These are phyloP conservation scores for Stemphylium beticola DNA, from an alignment of 2,329 filamentous ascomycete genomes.

Conservation along the genomic window DNA sequence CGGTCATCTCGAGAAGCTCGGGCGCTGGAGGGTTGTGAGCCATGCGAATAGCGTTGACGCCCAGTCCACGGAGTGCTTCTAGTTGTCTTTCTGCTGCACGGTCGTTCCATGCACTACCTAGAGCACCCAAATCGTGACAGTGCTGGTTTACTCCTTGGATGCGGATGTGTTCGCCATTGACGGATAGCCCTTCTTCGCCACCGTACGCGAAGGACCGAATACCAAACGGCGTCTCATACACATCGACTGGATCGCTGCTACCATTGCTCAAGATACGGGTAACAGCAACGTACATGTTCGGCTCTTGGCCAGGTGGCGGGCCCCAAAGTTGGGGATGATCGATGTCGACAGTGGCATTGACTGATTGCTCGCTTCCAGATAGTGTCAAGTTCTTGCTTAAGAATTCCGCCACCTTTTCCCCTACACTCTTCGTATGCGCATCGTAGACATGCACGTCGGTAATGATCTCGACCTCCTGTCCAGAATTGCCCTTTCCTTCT, in stretches of 20 bases:
- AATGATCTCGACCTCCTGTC: too few relatives aligned
- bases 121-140: conserved; percentile 56
- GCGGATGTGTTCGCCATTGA: conserved; percentile 56
- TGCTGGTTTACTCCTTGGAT: conserved; percentile 60
- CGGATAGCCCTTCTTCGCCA: conserved; percentile 50
- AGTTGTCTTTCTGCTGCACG: conserved; percentile 59
- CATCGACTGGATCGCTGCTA: conserved; percentile 44
- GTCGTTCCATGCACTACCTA: conserved; percentile 60
- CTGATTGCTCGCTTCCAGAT: conserved; percentile 27
- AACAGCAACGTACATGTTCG: conserved; percentile 57
- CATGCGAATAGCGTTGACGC: conserved; percentile 56
- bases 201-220: conserved; percentile 55
- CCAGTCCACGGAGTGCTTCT: conserved; percentile 58
- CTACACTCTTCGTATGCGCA: too few relatives aligned
- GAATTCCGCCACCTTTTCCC: too few relatives aligned
- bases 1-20: conserved; percentile 58
- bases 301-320: conserved; percentile 53
- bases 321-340: conserved; percentile 57
- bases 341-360: conserved; percentile 48
- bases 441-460: too few relatives aligned
- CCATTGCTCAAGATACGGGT: conserved; percentile 40
- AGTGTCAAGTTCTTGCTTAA: neutral
- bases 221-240: conserved; percentile 56
- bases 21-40: conserved; percentile 62
- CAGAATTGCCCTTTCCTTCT: neutral